Base-by-base conservation (phyloP, 371 early-diverging fungal genomes). In the Entomophthora muscae region DNA sequence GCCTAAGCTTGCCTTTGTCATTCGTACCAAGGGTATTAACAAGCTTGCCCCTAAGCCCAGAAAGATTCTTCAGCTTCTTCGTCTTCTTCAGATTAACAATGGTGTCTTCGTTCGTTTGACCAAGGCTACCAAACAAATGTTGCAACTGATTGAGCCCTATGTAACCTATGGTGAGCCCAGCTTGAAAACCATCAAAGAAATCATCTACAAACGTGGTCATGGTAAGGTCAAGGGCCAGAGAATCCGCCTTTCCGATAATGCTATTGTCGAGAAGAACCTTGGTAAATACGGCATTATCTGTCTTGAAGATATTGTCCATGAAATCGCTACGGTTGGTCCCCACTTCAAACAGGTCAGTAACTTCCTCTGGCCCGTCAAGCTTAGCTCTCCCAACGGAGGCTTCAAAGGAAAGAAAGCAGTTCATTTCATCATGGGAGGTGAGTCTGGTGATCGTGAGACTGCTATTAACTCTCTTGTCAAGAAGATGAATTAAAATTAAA, bases 331-430 rank as follows among this genome's bases (percentile, higher is more conserved):
- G 63, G 98, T 98, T 70, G 97, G 97, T 63, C 94, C 97, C 65
- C 76, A 95, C 70, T 95, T 95, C 83, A 94, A 93, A 82, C 82
- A 83, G 71, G 98, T 91, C 74, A 91, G 89, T 85, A 93, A 90
- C 86, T 99, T 98, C 85, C 79, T 99, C 73, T 97, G 97, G 94
- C 95, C 99, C 73, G 98, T 99, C 90, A 92, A 92, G 83, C 86
- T 99, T 67, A 90, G 89, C 71, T 91, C 90, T 85, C 99, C 99
- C 72, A 95, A 79, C 71, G 96, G 95, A 73, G 97, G 97, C 68
- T 99, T 87, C 90, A 78, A 77, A 67, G 82, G 80, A 64, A 93
- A 95, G 84, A 99, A 99, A 87, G 81, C 86, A 68, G 81, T 79
- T 64, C 93, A 95, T 85, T 99, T 95, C 76, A 85, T 97, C 65